A percentile compares a stretch with the other conserved stretches of the same genome.
These are phyloP conservation scores for Phaeosphaeria sp. DNA, from an alignment of 2,329 filamentous ascomycete genomes.

Conservation along the genomic window DNA sequence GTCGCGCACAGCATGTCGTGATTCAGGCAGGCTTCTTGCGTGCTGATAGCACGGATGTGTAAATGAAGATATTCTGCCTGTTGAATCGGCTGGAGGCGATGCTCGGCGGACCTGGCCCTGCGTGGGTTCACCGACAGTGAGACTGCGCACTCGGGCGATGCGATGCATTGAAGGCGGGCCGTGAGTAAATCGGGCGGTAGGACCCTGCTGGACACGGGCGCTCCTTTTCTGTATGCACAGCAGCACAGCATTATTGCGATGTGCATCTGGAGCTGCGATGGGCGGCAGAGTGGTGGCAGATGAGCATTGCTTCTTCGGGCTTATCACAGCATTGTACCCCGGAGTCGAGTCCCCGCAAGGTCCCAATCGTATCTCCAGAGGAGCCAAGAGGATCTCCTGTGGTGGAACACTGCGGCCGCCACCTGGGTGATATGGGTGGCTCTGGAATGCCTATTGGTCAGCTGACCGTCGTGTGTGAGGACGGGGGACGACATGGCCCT, in stretches of 20 bases:
- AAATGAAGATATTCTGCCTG: slow-evolving; percentile 15
- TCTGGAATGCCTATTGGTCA: slow-evolving; percentile 18
- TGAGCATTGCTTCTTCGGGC: slow-evolving; percentile 19
- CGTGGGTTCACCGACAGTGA: slow-evolving; percentile 20
- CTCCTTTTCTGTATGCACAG: neutral
- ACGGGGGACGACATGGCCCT: slow-evolving; percentile 12
- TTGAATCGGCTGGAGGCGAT: slow-evolving; percentile 11
- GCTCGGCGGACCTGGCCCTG: slow-evolving; percentile 17
- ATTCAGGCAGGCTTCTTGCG: slow-evolving; percentile 19
- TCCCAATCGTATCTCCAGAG: neutral
- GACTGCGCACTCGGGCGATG: slow-evolving; percentile 19
- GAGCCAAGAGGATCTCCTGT: slow-evolving; percentile 11
- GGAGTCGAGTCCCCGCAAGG: slow-evolving; percentile 11
- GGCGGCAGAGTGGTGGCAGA: slow-evolving; percentile 7
- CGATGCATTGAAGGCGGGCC: slow-evolving; percentile 28
- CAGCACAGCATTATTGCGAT: slow-evolving; percentile 24
- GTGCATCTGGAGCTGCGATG: slow-evolving; percentile 5
- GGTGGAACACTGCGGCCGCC: slow-evolving; percentile 23
- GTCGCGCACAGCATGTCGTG: slow-evolving; percentile 14
- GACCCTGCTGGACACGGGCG: slow-evolving; percentile 5
- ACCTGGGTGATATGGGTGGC: slow-evolving; percentile 12
- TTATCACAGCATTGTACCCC: slow-evolving; percentile 20
- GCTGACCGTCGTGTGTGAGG: slow-evolving; percentile 1
- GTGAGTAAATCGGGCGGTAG: slow-evolving; percentile 19
- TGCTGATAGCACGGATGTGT: slow-evolving; percentile 10